A percentile compares a stretch with the other conserved stretches of the same genome.
Evolutionary conservation across 164 flowering plant species (phyloP).

Genomic region (Berberis vulgaris): DNA sequence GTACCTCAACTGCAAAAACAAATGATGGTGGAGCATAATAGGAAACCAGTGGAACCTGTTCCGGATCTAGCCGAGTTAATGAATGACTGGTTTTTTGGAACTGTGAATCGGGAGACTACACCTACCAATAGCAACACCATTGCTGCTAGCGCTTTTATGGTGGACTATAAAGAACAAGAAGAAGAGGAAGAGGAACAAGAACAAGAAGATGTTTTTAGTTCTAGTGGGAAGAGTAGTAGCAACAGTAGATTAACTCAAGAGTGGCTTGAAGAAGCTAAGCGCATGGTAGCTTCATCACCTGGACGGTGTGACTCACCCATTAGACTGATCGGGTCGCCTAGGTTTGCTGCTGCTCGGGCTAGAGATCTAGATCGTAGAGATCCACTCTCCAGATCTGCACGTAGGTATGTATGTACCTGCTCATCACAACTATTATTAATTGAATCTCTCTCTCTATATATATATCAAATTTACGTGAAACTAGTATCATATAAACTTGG

Average conservation of each 20-base stretch:
- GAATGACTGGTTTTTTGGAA: constrained; percentile 35
- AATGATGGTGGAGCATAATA: constrained; percentile 7
- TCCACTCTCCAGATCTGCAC: constrained; percentile 65
- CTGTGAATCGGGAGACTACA: no score
- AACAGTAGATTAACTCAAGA: constrained; percentile 47
- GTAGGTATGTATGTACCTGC: constrained; percentile 31
- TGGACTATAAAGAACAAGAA: no score
- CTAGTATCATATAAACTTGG: no score
- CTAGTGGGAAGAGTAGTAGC: constrained; percentile 9
- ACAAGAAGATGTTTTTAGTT: constrained; percentile 7
- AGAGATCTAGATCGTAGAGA: constrained; percentile 38
- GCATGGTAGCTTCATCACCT: constrained; percentile 58
- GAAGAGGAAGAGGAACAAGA: constrained; percentile 18
- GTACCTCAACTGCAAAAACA: constrained; percentile 24
- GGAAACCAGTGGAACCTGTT: constrained; percentile 12
- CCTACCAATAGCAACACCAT: no score
- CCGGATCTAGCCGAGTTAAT: constrained; percentile 64
- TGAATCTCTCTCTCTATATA: neutral
- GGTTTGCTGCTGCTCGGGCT: constrained; percentile 32
- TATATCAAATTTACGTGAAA: no score
- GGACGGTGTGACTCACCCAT: constrained; percentile 42
- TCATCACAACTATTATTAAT: no score
- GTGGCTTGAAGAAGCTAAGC: constrained; percentile 66
- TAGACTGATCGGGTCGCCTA: constrained; percentile 42
- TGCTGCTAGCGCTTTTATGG: no score